These are phyloP conservation scores for Allomyces javanicus DNA, from an alignment of 192 early-diverging fungal genomes.

Conservation along the genomic window DNA sequence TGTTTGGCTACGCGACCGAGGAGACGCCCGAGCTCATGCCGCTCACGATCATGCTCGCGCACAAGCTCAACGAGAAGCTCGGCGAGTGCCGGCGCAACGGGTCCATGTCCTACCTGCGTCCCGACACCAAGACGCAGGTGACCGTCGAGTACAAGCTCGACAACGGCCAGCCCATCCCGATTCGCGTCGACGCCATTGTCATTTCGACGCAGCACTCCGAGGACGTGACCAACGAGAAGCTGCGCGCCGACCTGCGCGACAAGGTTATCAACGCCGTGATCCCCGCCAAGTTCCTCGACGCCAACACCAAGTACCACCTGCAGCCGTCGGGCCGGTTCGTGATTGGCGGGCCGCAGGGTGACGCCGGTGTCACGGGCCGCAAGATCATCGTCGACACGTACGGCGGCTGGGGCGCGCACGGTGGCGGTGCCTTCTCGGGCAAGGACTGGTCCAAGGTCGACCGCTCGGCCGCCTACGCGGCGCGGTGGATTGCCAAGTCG, in stretches of 20 bases:
- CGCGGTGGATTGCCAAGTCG: slow-evolving; percentile 97
- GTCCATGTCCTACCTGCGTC: slow-evolving; percentile 77
- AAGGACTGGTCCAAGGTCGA: slow-evolving; percentile 99
- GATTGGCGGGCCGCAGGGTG: slow-evolving; percentile 99
- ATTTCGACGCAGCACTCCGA: slow-evolving; percentile 91
- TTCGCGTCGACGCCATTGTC: slow-evolving; percentile 91
- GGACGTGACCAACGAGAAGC: slow-evolving; percentile 64
- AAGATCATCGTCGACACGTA: slow-evolving; percentile 76
- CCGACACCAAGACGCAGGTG: slow-evolving; percentile 99
- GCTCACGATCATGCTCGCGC: slow-evolving; percentile 77
- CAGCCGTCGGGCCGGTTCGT: slow-evolving; percentile 98
- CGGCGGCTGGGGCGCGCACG: slow-evolving; percentile 88
- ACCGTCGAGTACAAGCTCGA: slow-evolving; percentile 97
- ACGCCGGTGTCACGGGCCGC: slow-evolving; percentile 96
- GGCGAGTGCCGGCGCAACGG: slow-evolving; percentile 86
- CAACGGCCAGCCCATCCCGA: slow-evolving; percentile 79
- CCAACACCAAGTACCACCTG: slow-evolving; percentile 82
- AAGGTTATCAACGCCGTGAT: slow-evolving; percentile 84
- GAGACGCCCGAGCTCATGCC: slow-evolving; percentile 99
- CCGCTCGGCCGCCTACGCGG: slow-evolving; percentile 93
- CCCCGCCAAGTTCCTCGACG: slow-evolving; percentile 71
- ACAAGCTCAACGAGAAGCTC: slow-evolving; percentile 95
- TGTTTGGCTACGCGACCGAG: slow-evolving; percentile 92
- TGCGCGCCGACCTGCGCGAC: slow-evolving; percentile 73
- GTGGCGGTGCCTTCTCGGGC: slow-evolving; percentile 98